phyloP scores from a whole-genome alignment of 2,329 filamentous ascomycete species.

The Endothia cerciana region DNA sequence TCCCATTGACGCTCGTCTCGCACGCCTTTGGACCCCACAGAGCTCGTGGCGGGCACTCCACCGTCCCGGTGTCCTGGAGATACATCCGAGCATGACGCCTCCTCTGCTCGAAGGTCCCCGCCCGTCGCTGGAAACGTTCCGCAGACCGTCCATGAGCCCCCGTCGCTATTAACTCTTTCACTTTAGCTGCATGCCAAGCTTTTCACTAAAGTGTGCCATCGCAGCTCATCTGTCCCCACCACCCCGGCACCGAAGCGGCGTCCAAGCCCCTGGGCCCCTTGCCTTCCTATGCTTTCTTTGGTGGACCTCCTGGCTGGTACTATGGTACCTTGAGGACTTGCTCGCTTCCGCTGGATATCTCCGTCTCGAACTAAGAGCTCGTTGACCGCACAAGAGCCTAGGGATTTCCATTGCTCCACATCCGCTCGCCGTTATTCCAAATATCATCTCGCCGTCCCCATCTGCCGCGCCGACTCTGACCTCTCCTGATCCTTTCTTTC shows the following conservation, averaged over 20 bases:
- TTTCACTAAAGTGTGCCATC: constrained; percentile 28
- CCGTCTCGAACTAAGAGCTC: constrained; percentile 20
- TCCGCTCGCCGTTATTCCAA: constrained; percentile 25
- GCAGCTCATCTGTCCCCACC: constrained; percentile 24
- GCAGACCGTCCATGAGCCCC: constrained; percentile 15
- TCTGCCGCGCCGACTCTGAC: constrained; percentile 6
- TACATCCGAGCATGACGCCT: not conserved
- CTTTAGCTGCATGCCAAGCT: constrained; percentile 28
- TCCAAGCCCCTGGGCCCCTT: constrained; percentile 19
- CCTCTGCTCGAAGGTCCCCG: constrained; percentile 7
- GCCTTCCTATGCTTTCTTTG: constrained; percentile 17
- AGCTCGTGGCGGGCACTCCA: not conserved
- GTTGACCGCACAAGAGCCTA: constrained; percentile 15
- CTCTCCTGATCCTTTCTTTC: constrained; percentile 10
- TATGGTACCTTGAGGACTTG: constrained; percentile 13
- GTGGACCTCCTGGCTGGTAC: constrained; percentile 19
- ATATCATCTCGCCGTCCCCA: constrained; percentile 19
- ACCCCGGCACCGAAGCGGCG: constrained; percentile 28
- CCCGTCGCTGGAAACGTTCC: constrained; percentile 20
- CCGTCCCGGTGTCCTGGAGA: not conserved
- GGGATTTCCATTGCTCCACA: constrained; percentile 21
- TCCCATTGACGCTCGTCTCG: not conserved
- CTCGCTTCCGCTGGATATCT: constrained; percentile 28
- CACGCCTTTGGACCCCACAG: not conserved
- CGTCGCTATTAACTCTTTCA: constrained; percentile 6